These are phyloP conservation scores for Fibroporia radiculosa DNA, from an alignment of 768 basidiomycete genomes.

Conservation along the genomic window DNA sequence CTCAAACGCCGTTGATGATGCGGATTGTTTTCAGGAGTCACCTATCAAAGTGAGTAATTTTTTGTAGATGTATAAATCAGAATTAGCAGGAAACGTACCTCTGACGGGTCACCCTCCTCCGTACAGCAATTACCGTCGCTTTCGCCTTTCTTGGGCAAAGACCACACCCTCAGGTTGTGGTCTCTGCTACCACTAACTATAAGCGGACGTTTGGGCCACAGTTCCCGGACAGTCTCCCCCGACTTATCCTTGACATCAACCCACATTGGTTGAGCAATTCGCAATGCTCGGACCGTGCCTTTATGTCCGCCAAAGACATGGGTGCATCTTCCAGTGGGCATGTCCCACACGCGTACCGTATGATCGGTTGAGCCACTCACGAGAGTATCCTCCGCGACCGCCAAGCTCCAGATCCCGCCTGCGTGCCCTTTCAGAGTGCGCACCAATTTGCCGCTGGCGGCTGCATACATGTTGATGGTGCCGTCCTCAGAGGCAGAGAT, in stretches of 20 bases:
- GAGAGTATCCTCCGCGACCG: conserved; percentile 69
- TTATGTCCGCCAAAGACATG: conserved; percentile 95
- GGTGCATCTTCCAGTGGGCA: conserved; percentile 65
- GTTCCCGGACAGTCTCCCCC: conserved; percentile 53
- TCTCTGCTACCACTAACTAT: conserved; percentile 64
- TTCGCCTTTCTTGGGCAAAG: conserved; percentile 52
- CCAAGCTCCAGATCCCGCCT: conserved; percentile 90
- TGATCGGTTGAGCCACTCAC: conserved; percentile 88
- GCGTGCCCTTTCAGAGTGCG: conserved; percentile 76
- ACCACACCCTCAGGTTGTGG: conserved; percentile 52
- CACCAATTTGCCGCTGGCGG: conserved; percentile 62
- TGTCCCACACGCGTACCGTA: conserved; percentile 82
- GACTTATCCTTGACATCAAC: conserved; percentile 54
- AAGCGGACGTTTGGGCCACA: conserved; percentile 56
- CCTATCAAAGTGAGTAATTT: background rate
- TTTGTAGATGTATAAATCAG: background rate
- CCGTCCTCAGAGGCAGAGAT: conserved; percentile 94
- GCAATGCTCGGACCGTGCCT: conserved; percentile 85
- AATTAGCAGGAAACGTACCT: conserved; percentile 6
- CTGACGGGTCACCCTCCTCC: conserved; percentile 42
- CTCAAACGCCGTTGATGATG: conserved; percentile 72
- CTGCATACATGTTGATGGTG: conserved; percentile 86
- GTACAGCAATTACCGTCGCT: conserved; percentile 44
- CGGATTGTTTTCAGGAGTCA: conserved; percentile 51
- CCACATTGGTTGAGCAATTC: conserved; percentile 85